Evolutionary conservation across 2,329 filamentous ascomycete genomes (phyloP).

Genomic region (Paecilomyces sp.): DNA sequence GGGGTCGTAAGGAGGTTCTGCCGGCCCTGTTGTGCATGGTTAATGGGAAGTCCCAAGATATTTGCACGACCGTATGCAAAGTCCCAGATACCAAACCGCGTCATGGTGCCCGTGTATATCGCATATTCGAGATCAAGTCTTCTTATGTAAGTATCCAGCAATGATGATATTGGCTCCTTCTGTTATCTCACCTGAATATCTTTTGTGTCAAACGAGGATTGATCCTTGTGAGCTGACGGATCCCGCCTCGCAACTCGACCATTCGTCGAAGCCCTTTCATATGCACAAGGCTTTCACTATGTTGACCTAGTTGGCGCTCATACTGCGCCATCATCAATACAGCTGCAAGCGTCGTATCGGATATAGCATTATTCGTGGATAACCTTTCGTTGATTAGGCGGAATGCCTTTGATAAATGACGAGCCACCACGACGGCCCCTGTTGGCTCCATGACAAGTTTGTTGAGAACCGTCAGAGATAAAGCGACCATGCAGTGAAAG

Average conservation of each 20-base stretch:
- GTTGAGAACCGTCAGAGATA: conserved; percentile 2
- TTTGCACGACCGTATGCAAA: neutral
- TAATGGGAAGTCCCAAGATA: neutral
- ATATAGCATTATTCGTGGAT: neutral
- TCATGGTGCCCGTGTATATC: conserved; percentile 5
- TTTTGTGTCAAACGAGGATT: conserved; percentile 4
- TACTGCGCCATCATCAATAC: conserved; percentile 8
- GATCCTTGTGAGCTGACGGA: neutral
- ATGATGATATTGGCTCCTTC: neutral
- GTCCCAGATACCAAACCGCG: conserved; percentile 1
- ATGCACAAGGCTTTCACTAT: conserved; percentile 4
- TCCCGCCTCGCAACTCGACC: conserved; percentile 4
- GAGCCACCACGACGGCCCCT: neutral
- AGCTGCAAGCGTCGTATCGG: conserved; percentile 4
- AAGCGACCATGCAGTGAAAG: conserved; percentile 6
- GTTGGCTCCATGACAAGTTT: neutral
- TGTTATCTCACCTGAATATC: conserved; percentile 1
- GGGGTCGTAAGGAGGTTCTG: neutral
- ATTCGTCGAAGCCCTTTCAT: conserved; percentile 4
- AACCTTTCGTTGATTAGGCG: conserved; percentile 5
- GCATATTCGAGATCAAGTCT: conserved; percentile 7
- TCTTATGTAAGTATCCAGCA: neutral
- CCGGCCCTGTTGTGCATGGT: neutral
- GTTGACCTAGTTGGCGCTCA: conserved; percentile 4
- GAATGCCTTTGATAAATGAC: conserved; percentile 4